Evolutionary conservation across 192 early-diverging fungal genomes (phyloP).

Genomic region (Podila clonocystis): DNA sequence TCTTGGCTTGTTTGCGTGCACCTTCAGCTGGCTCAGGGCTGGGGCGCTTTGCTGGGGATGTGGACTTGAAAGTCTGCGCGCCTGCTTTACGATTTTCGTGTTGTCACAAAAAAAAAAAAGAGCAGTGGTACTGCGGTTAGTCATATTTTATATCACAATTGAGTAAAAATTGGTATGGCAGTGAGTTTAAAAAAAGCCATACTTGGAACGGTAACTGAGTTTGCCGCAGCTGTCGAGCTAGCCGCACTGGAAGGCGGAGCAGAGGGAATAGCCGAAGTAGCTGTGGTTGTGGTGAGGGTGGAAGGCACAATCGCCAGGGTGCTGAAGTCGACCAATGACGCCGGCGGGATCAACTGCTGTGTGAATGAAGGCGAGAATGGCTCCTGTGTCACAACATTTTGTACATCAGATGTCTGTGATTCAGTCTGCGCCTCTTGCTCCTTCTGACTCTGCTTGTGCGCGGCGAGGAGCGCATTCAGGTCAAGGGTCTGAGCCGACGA

Average conservation of each 20-base stretch:
- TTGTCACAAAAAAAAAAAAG: too few relatives aligned
- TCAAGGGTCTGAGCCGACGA: not conserved
- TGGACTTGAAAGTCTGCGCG: not conserved
- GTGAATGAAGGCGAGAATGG: not conserved
- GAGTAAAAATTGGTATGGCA: not conserved
- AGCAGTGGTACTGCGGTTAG: not conserved
- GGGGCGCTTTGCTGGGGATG: conserved; percentile 21
- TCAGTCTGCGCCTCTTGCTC: not conserved
- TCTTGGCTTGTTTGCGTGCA: conserved; percentile 29
- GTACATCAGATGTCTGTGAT: not conserved
- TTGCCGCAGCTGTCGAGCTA: too few relatives aligned
- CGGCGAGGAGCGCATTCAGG: conserved; percentile 16
- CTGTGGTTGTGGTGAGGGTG: not conserved
- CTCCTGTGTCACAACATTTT: not conserved
- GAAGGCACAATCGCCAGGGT: not conserved
- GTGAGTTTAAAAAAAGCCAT: not conserved
- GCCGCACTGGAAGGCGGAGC: not conserved
- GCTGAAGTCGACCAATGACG: not conserved
- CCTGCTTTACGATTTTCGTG: not conserved
- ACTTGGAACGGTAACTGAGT: not conserved
- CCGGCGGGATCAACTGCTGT: not conserved
- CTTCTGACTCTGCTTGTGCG: conserved; percentile 16
- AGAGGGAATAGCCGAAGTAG: not conserved
- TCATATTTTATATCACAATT: not conserved
- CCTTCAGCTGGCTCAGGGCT: conserved; percentile 33